These are phyloP conservation scores for Cenchrus americanus DNA, from an alignment of 176 grass and related monocot species.

Conservation along the genomic window DNA sequence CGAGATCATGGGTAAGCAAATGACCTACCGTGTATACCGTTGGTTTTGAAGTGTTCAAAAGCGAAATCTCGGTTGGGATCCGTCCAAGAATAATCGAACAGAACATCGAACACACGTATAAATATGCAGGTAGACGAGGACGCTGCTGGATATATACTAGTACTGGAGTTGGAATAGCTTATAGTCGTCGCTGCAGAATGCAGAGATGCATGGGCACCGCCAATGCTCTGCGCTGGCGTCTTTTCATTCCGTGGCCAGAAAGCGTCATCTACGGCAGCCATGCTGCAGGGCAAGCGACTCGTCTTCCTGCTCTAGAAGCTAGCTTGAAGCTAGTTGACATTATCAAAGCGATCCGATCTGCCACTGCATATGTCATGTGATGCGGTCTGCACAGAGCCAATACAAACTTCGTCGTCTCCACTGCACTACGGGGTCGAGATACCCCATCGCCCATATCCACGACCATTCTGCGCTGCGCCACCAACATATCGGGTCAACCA, in stretches of 20 bases:
- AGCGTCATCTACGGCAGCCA: not conserved
- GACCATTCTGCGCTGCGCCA: not conserved
- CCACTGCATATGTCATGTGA: not conserved
- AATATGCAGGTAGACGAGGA: not conserved
- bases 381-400: not conserved
- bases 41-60: not conserved
- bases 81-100: not conserved
- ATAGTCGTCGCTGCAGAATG: not conserved
- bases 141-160: not conserved
- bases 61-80: not conserved
- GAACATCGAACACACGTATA: not conserved
- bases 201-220: not conserved
- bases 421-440: not conserved
- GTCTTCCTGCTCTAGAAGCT: slow-evolving; percentile 11
- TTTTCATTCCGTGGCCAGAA: not conserved
- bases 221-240: not conserved
- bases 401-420: slow-evolving; percentile 2
- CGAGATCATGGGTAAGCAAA: not conserved
- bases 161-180: not conserved
- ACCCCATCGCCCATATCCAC: not conserved
- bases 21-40: not conserved
- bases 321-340: not conserved
- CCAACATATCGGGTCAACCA: not conserved
- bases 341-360: not conserved
- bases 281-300: not conserved